phyloP scores from a whole-genome alignment of 257 asterid species.

The Rubia yunnanensis region DNA sequence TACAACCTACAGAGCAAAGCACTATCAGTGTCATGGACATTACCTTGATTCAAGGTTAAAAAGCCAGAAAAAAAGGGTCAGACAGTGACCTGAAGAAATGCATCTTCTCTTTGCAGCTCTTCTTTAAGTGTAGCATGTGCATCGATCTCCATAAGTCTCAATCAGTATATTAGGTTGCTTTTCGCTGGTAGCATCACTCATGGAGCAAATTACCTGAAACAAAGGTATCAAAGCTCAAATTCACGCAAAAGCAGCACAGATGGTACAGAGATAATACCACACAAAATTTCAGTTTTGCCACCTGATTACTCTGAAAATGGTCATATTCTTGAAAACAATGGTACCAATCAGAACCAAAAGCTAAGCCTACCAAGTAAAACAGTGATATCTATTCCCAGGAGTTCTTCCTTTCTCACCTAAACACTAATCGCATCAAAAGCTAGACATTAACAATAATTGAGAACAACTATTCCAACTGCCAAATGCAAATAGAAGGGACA shows the following conservation, averaged over 20 bases:
- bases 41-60: not conserved
- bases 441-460: not conserved
- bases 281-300: not conserved
- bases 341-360: not conserved
- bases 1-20: conserved; percentile 34
- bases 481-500: not conserved
- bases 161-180: conserved; percentile 1
- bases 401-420: not conserved
- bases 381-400: too few species aligned
- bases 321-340: not conserved
- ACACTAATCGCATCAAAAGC: not conserved
- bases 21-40: conserved; percentile 9
- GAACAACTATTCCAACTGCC: not conserved
- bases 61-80: not conserved
- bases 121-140: conserved; percentile 12
- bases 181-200: conserved; percentile 11
- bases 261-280: not conserved
- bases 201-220: conserved; percentile 2
- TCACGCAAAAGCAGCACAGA: not conserved
- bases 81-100: conserved; percentile 50
- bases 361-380: not conserved
- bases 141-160: conserved; percentile 22
- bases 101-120: conserved; percentile 31
- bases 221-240: not conserved
- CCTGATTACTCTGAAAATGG: not conserved